Conservation (phyloP, 306 rosid species). For the Rosa rugosa region DNA sequence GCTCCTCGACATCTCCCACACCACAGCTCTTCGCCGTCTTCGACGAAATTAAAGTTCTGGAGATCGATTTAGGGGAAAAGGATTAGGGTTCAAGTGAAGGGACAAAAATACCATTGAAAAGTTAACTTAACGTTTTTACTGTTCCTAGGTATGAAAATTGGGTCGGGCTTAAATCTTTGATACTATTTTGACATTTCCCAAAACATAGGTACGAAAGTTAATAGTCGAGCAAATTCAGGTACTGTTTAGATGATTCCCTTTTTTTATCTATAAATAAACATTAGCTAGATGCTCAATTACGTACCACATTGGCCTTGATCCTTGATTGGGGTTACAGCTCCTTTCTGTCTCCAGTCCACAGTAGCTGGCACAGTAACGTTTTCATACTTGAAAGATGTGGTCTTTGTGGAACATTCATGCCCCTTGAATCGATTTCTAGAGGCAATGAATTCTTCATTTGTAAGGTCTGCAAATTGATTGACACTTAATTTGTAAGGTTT, state of each 20-base stretch:
- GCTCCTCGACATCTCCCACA: too few relatives aligned
- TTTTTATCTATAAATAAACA: background rate
- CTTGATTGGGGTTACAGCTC: constrained; percentile 2
- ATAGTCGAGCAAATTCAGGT: too few relatives aligned
- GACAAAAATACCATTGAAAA: too few relatives aligned
- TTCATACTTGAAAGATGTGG: background rate
- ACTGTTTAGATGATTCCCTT: background rate
- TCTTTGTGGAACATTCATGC: background rate
- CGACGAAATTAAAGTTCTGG: too few relatives aligned
- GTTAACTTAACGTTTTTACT: too few relatives aligned
- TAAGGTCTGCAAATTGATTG: constrained; percentile 1
- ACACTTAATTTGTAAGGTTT: background rate
- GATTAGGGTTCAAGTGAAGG: too few relatives aligned
- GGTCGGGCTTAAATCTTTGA: too few relatives aligned
- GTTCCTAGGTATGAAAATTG: too few relatives aligned
- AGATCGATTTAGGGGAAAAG: too few relatives aligned
- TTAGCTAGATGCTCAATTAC: background rate
- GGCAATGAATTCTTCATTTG: background rate
- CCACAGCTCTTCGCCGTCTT: too few relatives aligned
- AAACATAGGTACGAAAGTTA: too few relatives aligned
- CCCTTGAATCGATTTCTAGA: background rate
- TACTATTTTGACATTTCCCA: too few relatives aligned
- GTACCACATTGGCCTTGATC: constrained; percentile 9
- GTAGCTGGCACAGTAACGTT: background rate
- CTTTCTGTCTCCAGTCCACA: constrained; percentile 3